Evolutionary conservation across 768 basidiomycete species (phyloP).

Genomic region (Artomyces pyxidatus): DNA sequence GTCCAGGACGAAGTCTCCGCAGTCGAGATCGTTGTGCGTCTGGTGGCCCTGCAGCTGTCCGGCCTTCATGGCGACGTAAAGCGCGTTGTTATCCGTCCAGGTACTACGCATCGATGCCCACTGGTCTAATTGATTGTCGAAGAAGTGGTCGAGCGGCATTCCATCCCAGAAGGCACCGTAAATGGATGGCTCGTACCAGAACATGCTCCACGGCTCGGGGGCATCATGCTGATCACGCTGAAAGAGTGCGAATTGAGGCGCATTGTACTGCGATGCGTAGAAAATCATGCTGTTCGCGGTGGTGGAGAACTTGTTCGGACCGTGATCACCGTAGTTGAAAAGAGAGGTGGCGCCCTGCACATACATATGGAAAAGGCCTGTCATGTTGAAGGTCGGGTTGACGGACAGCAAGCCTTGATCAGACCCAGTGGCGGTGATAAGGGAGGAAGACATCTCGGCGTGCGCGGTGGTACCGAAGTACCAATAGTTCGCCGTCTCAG

Average conservation of each 20-base stretch:
- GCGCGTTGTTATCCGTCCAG: conserved; percentile 82
- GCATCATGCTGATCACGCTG: conserved; percentile 76
- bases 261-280: conserved; percentile 60
- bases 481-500: conserved; percentile 93
- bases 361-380: conserved; percentile 88
- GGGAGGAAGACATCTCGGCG: conserved; percentile 80
- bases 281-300: conserved; percentile 87
- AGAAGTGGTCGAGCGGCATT: conserved; percentile 74
- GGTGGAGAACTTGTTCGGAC: conserved; percentile 90
- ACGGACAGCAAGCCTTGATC: conserved; percentile 60
- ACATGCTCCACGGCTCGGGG: conserved; percentile 54
- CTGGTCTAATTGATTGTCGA: conserved; percentile 60
- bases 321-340: conserved; percentile 79
- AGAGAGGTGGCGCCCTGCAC: conserved; percentile 75
- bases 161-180: conserved; percentile 91
- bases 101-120: conserved; percentile 91
- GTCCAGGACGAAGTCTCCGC: conserved; percentile 92
- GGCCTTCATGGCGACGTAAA: conserved; percentile 86
- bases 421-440: conserved; percentile 81
- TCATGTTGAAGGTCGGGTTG: conserved; percentile 66
- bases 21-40: conserved; percentile 92
- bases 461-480: conserved; percentile 90
- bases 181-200: conserved; percentile 86
- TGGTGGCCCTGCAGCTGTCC: conserved; percentile 77
- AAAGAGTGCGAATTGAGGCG: conserved; percentile 73